These are phyloP conservation scores for Lycium barbarum DNA, from an alignment of 257 asterid species.

Conservation along the genomic window DNA sequence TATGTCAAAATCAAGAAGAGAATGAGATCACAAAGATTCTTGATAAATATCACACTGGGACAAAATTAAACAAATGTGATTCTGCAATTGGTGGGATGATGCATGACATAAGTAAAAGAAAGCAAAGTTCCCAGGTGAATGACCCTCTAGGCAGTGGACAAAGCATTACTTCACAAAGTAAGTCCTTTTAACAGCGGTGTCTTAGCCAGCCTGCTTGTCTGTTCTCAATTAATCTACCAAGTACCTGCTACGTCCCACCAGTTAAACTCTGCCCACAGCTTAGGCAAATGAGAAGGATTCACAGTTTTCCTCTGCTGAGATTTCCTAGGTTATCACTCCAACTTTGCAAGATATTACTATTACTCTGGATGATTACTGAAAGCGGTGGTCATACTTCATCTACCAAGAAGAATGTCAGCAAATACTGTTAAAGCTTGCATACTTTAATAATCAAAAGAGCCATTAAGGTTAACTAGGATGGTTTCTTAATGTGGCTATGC, in stretches of 20 bases:
- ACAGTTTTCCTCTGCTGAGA: neutral
- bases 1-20: neutral
- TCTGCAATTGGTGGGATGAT: constrained; percentile 1
- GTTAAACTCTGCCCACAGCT: neutral
- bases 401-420: constrained; percentile 4
- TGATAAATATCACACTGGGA: neutral
- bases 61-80: neutral
- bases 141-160: neutral
- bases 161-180: neutral
- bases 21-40: constrained; percentile 15
- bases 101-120: neutral
- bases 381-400: constrained; percentile 4
- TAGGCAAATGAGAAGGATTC: neutral
- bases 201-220: neutral
- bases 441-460: neutral
- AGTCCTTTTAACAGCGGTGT: neutral
- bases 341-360: neutral
- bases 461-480: neutral
- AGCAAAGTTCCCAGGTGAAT: neutral
- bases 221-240: neutral
- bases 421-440: neutral
- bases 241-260: neutral
- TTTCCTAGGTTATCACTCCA: neutral
- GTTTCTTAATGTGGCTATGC: constrained; percentile 1
- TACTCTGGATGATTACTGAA: neutral